Evolutionary conservation across 2,329 filamentous ascomycete species (phyloP).

Genomic region (Coniochaeta sp.): DNA sequence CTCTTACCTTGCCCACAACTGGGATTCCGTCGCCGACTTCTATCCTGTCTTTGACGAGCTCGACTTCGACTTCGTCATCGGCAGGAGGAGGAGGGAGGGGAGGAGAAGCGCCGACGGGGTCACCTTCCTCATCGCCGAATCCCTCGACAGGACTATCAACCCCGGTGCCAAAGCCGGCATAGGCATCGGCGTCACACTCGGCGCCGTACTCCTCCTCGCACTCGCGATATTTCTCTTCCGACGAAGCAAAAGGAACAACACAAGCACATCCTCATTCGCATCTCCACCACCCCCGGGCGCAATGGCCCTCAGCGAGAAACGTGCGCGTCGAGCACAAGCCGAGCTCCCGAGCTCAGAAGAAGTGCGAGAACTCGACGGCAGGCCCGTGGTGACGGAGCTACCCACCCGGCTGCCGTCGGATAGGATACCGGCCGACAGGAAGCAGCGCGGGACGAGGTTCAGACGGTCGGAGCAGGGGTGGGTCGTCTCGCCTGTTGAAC

Average conservation of each 20-base stretch:
- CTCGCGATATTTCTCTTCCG: constrained; percentile 32
- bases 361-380: constrained; percentile 1
- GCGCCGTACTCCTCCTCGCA: constrained; percentile 29
- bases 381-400: background rate
- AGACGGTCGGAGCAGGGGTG: constrained; percentile 4
- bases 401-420: constrained; percentile 1
- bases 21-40: background rate
- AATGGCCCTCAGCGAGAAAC: background rate
- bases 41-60: background rate
- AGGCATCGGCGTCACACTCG: constrained; percentile 37
- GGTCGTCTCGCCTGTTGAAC: constrained; percentile 2
- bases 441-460: background rate
- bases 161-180: constrained; percentile 41
- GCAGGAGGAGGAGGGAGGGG: background rate
- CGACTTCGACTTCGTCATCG: background rate
- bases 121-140: background rate
- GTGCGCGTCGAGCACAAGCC: background rate
- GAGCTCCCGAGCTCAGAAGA: background rate
- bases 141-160: constrained; percentile 19
- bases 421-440: background rate
- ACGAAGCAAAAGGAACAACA: constrained; percentile 20
- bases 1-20: background rate
- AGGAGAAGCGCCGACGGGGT: background rate
- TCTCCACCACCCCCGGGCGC: background rate
- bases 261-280: constrained; percentile 8